Conservation (phyloP, 2,329 filamentous ascomycete genomes). For the Sporothrix brasiliensis region DNA sequence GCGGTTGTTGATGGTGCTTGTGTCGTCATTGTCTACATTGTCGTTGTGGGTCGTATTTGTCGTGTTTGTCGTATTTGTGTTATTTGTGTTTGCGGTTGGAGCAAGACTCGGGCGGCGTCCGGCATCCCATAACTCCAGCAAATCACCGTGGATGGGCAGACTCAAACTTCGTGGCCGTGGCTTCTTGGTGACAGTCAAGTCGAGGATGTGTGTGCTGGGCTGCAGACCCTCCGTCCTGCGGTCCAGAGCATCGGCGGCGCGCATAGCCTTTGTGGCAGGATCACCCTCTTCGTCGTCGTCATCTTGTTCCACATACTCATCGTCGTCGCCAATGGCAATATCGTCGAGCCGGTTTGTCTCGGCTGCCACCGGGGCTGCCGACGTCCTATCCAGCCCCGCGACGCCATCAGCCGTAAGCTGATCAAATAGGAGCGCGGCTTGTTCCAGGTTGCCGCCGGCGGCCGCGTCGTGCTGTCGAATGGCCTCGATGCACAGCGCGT, state of each 20-base stretch:
- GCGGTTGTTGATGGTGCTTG: conserved; percentile 23
- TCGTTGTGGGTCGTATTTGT: conserved; percentile 39
- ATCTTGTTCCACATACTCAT: conserved; percentile 44
- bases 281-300: conserved; percentile 43
- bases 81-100: conserved; percentile 38
- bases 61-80: background rate
- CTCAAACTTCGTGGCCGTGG: conserved; percentile 53
- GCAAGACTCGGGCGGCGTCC: conserved; percentile 22
- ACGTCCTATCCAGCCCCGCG: conserved; percentile 42
- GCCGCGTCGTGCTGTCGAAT: conserved; percentile 54
- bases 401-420: conserved; percentile 56
- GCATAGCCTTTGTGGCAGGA: conserved; percentile 55
- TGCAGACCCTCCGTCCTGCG: conserved; percentile 59
- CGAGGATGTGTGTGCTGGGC: conserved; percentile 51
- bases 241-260: conserved; percentile 46
- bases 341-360: conserved; percentile 10
- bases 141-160: conserved; percentile 50
- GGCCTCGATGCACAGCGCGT: conserved; percentile 56
- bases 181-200: conserved; percentile 44
- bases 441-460: conserved; percentile 52
- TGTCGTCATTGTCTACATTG: conserved; percentile 43
- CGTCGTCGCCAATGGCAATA: conserved; percentile 28
- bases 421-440: conserved; percentile 57
- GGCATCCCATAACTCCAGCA: conserved; percentile 24
- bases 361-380: background rate